These are phyloP conservation scores for Ogataea nitratoaversa DNA, from an alignment of 805 yeast genomes.

Conservation along the genomic window DNA sequence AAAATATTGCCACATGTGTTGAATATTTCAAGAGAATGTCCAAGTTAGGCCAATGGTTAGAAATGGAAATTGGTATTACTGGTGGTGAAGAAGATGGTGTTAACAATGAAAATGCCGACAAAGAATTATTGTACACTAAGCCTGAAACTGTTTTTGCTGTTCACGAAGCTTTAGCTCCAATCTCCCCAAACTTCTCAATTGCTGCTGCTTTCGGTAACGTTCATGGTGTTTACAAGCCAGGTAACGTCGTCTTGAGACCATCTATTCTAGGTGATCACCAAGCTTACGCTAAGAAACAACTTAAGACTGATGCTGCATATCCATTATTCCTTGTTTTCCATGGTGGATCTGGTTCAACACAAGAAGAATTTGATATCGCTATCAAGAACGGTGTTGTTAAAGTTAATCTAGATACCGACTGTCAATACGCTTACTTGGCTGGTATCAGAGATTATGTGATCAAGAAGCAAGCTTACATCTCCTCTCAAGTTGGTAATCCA, in stretches of 20 bases:
- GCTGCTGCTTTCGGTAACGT: slow-evolving; percentile 99
- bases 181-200: slow-evolving; percentile 96
- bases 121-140: slow-evolving; percentile 85
- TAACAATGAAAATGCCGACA: slow-evolving; percentile 90
- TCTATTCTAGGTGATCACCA: slow-evolving; percentile 95
- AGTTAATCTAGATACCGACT: slow-evolving; percentile 98
- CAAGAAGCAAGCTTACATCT: slow-evolving; percentile 90
- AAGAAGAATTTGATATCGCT: slow-evolving; percentile 86
- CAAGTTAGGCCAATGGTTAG: slow-evolving; percentile 95
- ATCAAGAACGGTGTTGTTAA: slow-evolving; percentile 94
- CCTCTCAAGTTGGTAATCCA: slow-evolving; percentile 95
- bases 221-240: slow-evolving; percentile 99
- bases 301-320: slow-evolving; percentile 43
- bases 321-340: slow-evolving; percentile 98
- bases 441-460: slow-evolving; percentile 98
- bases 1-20: slow-evolving; percentile 90
- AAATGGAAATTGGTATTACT: slow-evolving; percentile 99
- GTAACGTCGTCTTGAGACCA: slow-evolving; percentile 93
- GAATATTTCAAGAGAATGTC: slow-evolving; percentile 93
- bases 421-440: slow-evolving; percentile 93
- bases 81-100: slow-evolving; percentile 99
- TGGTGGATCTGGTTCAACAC: slow-evolving; percentile 99
- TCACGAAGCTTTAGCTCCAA: slow-evolving; percentile 82
- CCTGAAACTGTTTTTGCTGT: slow-evolving; percentile 94
- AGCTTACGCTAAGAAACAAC: slow-evolving; percentile 71